Base-by-base conservation (phyloP, 2,329 filamentous ascomycete genomes). In the Fusarium haematococcum region DNA sequence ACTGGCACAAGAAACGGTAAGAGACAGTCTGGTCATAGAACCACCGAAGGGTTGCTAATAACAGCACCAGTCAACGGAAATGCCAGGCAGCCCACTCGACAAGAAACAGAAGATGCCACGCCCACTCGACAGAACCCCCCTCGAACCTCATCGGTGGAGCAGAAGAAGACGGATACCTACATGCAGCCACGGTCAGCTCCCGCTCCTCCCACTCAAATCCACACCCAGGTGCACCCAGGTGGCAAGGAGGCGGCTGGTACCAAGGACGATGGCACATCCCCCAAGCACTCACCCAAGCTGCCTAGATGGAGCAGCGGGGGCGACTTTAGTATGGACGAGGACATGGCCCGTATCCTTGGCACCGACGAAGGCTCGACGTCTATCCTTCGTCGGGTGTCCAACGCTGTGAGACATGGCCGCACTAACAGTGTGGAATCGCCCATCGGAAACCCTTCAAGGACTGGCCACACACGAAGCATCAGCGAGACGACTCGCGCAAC, bases 261-360 rank as follows among this genome's bases (percentile, higher is more conserved):
- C 61, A 82, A 85, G 77, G 80, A 84, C 69, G 79, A 81, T 25
- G 74, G 75, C 43, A 76, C 70, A 78, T 88, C 81, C 69, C 85
- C 81, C 73, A 89, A 90, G 75, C 82, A 83, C 43, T 94, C 92
- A 11, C 91, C 93, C 11, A 91, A 91, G 77, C 85, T 94, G 71
- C 90, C 93, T 74, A 88, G 92, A 78, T 94, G 90, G 90, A 97
- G 93, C 82, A 89, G 90, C 50, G 94, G 94, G 62, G 94, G 92
- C 64, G 95, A 97, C 75, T 97, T 98, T 79, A 97, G 93, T 69
- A 91, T 98, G 92, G 96, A 98, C 75, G 95, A 98, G 82, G 97
- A 98, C 80, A 95, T 98, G 91, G 93, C 94, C 63, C 92, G 95
- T 67, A 96, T 98, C 67, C 87, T 98, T 69, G 93, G 91, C 45